These are phyloP conservation scores for Metschnikowia arizonensis DNA, from an alignment of 805 yeast genomes.

Conservation along the genomic window DNA sequence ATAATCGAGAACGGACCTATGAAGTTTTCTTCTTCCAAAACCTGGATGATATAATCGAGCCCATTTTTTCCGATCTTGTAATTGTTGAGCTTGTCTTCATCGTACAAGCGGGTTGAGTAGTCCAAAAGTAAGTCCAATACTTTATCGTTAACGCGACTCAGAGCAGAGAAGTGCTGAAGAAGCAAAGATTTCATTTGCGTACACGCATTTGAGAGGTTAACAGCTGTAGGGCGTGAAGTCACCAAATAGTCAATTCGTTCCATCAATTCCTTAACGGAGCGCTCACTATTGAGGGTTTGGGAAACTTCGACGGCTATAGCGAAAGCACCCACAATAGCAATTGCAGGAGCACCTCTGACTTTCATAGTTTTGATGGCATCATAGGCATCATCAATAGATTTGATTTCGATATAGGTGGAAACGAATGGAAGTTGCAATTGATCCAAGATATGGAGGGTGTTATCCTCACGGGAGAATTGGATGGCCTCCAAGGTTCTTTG, in stretches of 20 bases:
- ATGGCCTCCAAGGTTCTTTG: slow-evolving; percentile 53
- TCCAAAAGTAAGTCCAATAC: slow-evolving; percentile 32
- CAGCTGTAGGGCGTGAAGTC: slow-evolving; percentile 92
- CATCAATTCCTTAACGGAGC: slow-evolving; percentile 34
- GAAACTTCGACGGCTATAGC: slow-evolving; percentile 72
- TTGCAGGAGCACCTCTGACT: slow-evolving; percentile 98
- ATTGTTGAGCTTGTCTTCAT: slow-evolving; percentile 77
- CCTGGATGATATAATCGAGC: slow-evolving; percentile 54
- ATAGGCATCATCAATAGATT: slow-evolving; percentile 69
- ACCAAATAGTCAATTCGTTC: slow-evolving; percentile 60
- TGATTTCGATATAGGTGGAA: slow-evolving; percentile 60
- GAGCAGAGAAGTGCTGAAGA: slow-evolving; percentile 7
- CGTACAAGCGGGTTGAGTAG: slow-evolving; percentile 55
- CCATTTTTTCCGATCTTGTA: slow-evolving; percentile 78
- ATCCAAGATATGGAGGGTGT: slow-evolving; percentile 61
- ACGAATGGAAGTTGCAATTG: slow-evolving; percentile 81
- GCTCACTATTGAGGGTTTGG: slow-evolving; percentile 21
- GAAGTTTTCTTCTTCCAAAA: slow-evolving; percentile 45
- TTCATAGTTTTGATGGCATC: slow-evolving; percentile 86
- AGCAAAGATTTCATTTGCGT: slow-evolving; percentile 42
- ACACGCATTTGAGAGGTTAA: slow-evolving; percentile 77
- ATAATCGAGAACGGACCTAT: slow-evolving; percentile 71
- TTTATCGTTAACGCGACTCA: slow-evolving; percentile 17
- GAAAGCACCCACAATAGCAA: slow-evolving; percentile 89
- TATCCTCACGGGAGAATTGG: slow-evolving; percentile 47